Percentiles rank a stretch among this genome's conserved stretches.
These are phyloP conservation scores for Trichoderma gracile DNA, from an alignment of 2,329 filamentous ascomycete species.

Conservation along the genomic window DNA sequence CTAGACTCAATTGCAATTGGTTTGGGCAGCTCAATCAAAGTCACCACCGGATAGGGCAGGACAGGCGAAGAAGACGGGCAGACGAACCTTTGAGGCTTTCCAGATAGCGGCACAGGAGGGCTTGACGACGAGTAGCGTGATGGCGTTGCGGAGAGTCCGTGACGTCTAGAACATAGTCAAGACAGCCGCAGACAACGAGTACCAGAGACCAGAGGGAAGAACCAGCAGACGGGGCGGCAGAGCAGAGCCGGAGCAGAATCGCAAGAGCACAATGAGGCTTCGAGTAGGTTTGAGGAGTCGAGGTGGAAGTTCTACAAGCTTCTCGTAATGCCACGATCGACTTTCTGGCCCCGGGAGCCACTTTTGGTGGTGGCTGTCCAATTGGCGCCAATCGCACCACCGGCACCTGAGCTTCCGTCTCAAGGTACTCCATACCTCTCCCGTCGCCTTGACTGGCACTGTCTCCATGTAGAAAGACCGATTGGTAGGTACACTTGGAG, in stretches of 20 bases:
- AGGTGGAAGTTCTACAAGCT: conserved; percentile 46
- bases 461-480: not conserved
- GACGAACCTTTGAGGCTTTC: conserved; percentile 5
- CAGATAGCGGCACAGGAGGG: conserved; percentile 20
- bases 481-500: not conserved
- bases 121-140: conserved; percentile 17
- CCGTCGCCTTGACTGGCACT: not conserved
- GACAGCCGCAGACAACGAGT: conserved; percentile 37
- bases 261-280: conserved; percentile 30
- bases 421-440: conserved; percentile 19
- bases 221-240: conserved; percentile 43
- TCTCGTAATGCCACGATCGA: conserved; percentile 32
- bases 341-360: conserved; percentile 30
- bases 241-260: conserved; percentile 31
- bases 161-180: conserved; percentile 45
- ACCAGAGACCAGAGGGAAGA: conserved; percentile 45
- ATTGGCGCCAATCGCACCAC: conserved; percentile 24
- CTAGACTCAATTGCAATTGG: no score
- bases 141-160: conserved; percentile 30
- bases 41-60: conserved; percentile 3
- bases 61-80: conserved; percentile 2
- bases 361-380: conserved; percentile 8
- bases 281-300: conserved; percentile 39
- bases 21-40: not conserved
- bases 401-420: not conserved